Percentiles rank a stretch among this genome's conserved stretches.
These are phyloP conservation scores for Komagataella mondaviorum DNA, from an alignment of 805 yeast genomes.

Conservation along the genomic window DNA sequence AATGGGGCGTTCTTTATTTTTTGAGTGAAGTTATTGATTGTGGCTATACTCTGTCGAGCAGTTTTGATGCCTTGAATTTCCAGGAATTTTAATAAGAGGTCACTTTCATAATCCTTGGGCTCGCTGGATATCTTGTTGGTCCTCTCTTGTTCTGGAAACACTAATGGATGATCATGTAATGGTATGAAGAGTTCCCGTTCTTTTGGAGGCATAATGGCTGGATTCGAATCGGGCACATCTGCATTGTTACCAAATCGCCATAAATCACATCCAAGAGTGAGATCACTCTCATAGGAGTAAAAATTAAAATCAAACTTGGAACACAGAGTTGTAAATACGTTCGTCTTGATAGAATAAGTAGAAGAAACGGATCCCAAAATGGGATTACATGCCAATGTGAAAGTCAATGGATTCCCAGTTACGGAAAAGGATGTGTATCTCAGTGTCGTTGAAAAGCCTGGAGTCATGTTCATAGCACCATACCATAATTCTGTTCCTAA, in stretches of 20 bases:
- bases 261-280: conserved; percentile 76
- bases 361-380: conserved; percentile 80
- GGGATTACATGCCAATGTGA: conserved; percentile 82
- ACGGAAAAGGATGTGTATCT: conserved; percentile 78
- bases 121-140: neutral
- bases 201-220: neutral
- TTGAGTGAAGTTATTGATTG: conserved; percentile 4
- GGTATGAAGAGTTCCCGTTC: neutral
- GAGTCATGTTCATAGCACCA: conserved; percentile 72
- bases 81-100: conserved; percentile 9
- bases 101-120: neutral
- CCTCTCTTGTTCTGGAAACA: neutral
- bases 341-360: conserved; percentile 75
- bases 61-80: conserved; percentile 30
- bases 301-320: conserved; percentile 82
- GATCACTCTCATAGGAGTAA: conserved; percentile 79
- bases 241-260: conserved; percentile 29
- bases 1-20: conserved; percentile 40
- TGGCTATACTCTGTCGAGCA: conserved; percentile 25
- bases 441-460: conserved; percentile 78
- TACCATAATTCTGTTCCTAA: conserved; percentile 85
- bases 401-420: conserved; percentile 80
- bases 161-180: neutral
- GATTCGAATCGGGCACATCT: neutral
- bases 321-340: conserved; percentile 60